Conservation (phyloP, 2,329 filamentous ascomycete genomes). For the Fusarium cicatricum region DNA sequence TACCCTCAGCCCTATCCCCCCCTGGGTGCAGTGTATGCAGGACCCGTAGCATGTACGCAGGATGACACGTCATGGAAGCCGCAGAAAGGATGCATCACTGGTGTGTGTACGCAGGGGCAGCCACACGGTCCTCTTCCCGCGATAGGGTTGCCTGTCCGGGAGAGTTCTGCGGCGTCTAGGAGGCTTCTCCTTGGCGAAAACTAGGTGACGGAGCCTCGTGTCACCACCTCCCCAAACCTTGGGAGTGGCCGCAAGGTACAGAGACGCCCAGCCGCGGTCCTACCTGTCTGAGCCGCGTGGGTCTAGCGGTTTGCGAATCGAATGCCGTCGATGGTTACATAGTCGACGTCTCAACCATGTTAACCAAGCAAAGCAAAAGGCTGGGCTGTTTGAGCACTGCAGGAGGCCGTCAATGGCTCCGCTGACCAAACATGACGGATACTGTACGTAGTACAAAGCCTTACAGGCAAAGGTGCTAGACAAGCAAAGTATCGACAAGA, state of each 20-base stretch:
- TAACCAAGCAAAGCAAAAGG: conserved; percentile 5
- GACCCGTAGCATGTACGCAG: conserved; percentile 12
- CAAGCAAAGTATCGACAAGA: conserved; percentile 12
- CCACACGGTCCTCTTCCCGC: conserved; percentile 19
- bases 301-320: conserved; percentile 20
- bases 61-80: conserved; percentile 35
- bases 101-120: conserved; percentile 1
- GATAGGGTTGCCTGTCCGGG: conserved; percentile 23
- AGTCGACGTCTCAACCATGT: conserved; percentile 2
- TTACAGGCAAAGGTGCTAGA: conserved; percentile 10
- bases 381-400: no score
- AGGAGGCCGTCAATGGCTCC: neutral
- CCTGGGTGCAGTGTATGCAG: conserved; percentile 35
- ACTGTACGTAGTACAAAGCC: conserved; percentile 4
- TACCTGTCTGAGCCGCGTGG: conserved; percentile 30
- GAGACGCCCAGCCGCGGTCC: conserved; percentile 16
- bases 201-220: neutral
- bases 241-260: neutral
- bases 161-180: conserved; percentile 29
- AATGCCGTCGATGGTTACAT: conserved; percentile 17
- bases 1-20: conserved; percentile 39
- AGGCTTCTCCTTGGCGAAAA: conserved; percentile 25
- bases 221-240: neutral
- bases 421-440: neutral
- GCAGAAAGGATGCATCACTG: neutral